These are phyloP conservation scores for Davidsoniella virescens DNA, from an alignment of 2,329 filamentous ascomycete species.

Conservation along the genomic window DNA sequence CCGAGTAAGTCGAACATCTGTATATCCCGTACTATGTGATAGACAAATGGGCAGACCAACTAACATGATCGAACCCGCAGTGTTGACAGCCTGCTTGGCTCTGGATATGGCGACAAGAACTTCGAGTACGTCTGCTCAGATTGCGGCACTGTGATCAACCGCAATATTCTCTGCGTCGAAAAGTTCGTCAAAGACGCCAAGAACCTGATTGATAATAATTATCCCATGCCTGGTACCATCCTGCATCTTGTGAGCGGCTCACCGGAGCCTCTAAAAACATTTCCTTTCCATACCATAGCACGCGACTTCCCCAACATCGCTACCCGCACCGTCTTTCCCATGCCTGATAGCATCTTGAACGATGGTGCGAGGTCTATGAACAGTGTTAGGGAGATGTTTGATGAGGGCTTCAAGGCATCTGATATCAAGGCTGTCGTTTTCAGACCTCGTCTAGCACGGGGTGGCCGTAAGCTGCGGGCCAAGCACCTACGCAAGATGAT, in stretches of 20 bases:
- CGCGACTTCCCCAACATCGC: constrained; percentile 43
- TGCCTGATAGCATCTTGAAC: neutral
- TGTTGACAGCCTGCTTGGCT: constrained; percentile 23
- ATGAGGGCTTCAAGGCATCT: neutral
- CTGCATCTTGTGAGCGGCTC: constrained; percentile 36
- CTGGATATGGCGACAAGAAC: constrained; percentile 43
- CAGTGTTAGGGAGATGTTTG: neutral
- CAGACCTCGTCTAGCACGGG: neutral
- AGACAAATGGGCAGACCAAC: neutral
- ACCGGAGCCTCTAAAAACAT: constrained; percentile 19
- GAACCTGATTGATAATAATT: constrained; percentile 26
- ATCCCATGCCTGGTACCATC: constrained; percentile 53
- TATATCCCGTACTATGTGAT: too few relatives aligned
- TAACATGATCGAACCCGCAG: neutral
- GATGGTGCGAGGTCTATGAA: neutral
- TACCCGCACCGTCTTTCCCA: constrained; percentile 22
- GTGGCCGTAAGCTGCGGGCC: neutral
- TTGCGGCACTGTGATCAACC: constrained; percentile 36
- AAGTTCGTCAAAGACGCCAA: constrained; percentile 45
- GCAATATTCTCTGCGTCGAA: constrained; percentile 41
- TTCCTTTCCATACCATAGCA: constrained; percentile 3
- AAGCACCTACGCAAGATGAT: constrained; percentile 44
- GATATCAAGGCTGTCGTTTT: neutral
- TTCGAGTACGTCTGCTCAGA: constrained; percentile 33
- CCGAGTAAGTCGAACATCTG: neutral